Percentiles rank a stretch among this genome's conserved stretches.
These are phyloP conservation scores for Fusarium tjaetaba DNA, from an alignment of 2,329 filamentous ascomycete genomes.

Conservation along the genomic window DNA sequence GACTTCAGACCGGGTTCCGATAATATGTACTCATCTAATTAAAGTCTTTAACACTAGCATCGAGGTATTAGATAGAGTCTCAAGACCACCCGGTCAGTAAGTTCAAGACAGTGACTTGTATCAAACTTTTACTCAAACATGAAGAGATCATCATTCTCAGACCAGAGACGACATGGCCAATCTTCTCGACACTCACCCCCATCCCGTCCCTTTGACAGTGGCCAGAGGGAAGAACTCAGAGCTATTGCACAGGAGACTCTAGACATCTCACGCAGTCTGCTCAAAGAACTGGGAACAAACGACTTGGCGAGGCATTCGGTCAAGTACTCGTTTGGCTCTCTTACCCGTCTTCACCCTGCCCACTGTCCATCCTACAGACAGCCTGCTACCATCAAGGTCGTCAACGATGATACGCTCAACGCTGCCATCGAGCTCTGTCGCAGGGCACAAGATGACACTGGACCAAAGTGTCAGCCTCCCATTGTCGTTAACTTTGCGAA, in stretches of 20 bases:
- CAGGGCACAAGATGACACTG: not conserved
- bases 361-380: not conserved
- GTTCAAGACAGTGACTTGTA: not conserved
- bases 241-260: not conserved
- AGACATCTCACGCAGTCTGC: not conserved
- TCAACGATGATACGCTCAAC: not conserved
- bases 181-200: not conserved
- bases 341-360: not conserved
- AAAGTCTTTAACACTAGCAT: rapidly evolving
- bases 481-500: not conserved
- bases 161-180: not conserved
- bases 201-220: not conserved
- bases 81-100: rapidly evolving
- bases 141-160: not conserved
- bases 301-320: not conserved
- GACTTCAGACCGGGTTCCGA: not conserved
- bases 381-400: not conserved
- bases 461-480: not conserved
- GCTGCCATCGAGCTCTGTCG: not conserved
- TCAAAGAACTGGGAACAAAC: not conserved
- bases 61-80: not conserved
- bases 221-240: not conserved
- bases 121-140: not conserved
- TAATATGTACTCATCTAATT: not conserved
- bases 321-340: not conserved